Evolutionary conservation across 257 asterid genomes (phyloP), one percentile per base, ranked within the genome.

Genomic region (Penstemon davidsonii): DNA sequence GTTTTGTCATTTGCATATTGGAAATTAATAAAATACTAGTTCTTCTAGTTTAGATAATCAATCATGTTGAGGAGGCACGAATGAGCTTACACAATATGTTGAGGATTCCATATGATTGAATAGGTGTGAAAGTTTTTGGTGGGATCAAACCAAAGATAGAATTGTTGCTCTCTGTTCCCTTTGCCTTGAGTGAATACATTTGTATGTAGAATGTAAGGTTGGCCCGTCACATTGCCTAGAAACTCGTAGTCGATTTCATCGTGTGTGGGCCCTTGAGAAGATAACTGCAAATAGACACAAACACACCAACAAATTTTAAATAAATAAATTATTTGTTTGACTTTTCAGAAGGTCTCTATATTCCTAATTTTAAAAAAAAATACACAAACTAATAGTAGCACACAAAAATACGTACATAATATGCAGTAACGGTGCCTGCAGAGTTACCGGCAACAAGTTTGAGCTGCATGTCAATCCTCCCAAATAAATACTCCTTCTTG

Each of bases 241-340:
- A 90, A 90, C 79, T 90, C 97, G 9, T 86, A 88, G 81, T 90
- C 97, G 12, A 90, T 90, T 76, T 90, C 97, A 43, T 90, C 97
- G 71, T 90, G 97, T 0, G 81, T 80, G 12, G 94, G 76, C 9
- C 96, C 97, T 75, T 85, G 81, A 6, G 97, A 90, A n/a, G 97
- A 88, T 65, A 90, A 70, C 96, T 90, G 83, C 80, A 78, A 41
- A 3, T 11, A 52, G 38, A 42, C 37, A 8, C 49, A 46, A 8
- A 64, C 49, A 64, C n/a, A 65, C 53, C 57, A 43, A 66, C 5
- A 19, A 52, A 25, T 7, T 11, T 37, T 7, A 25, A 55, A 15
- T 15, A 15, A 15, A 15, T 15, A 15, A 15, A 15, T 15, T 15
- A 15, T 15, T 15, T 15, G 18, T 15, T 15, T 15, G 18, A 15